Percentiles rank a stretch among this genome's conserved stretches.
phyloP scores from a whole-genome alignment of 73 alveolate genomes.

The Paramecium tetraurelia region DNA sequence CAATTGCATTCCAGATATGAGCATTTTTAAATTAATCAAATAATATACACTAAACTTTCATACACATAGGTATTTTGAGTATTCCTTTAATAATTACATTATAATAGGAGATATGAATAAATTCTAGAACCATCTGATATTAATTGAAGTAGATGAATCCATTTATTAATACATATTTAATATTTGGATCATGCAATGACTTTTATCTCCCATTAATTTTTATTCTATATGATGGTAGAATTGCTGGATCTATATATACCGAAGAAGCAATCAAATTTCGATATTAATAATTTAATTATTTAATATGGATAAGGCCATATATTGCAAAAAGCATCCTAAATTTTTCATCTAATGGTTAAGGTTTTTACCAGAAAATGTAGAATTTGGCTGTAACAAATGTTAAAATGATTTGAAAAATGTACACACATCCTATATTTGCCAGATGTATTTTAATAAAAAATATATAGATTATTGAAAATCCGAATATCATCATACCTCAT shows the following conservation, averaged over 20 bases:
- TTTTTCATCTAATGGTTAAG: not conserved
- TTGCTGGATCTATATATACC: too few species aligned
- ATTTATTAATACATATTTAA: too few species aligned
- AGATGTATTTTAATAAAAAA: not conserved
- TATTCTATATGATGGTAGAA: too few species aligned
- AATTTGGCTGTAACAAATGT: not conserved
- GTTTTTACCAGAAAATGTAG: not conserved
- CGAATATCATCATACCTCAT: not conserved
- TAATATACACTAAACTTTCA: not conserved
- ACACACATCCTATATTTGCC: not conserved
- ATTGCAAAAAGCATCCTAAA: not conserved
- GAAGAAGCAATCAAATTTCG: too few species aligned
- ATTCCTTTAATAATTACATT: not conserved
- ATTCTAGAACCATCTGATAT: too few species aligned
- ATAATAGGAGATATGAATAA: too few species aligned
- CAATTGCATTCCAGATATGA: conserved; percentile 25
- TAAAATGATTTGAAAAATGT: not conserved
- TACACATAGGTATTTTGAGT: not conserved
- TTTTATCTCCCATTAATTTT: not conserved
- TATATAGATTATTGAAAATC: not conserved
- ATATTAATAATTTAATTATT: not conserved
- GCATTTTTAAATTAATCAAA: not conserved
- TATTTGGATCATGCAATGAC: not conserved
- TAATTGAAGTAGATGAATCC: too few species aligned
- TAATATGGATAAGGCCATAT: not conserved